phyloP scores from a whole-genome alignment of 2,329 filamentous ascomycete genomes.

The Colletotrichum truncatum region DNA sequence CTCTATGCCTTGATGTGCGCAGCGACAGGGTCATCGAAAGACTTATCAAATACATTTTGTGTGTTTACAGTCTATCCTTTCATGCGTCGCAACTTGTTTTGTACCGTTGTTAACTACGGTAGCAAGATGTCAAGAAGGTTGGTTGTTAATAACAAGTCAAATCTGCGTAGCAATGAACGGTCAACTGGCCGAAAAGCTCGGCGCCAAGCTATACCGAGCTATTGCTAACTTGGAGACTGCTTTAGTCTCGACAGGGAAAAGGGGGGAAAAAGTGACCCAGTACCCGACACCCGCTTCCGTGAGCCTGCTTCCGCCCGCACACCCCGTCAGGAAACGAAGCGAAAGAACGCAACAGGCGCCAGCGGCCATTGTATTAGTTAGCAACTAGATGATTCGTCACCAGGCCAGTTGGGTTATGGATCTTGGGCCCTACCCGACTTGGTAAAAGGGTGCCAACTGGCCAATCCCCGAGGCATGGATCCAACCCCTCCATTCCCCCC shows the following conservation, averaged over 20 bases:
- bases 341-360: background rate
- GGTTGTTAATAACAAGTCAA: too few species aligned
- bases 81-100: too few species aligned
- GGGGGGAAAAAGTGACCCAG: background rate
- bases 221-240: background rate
- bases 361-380: background rate
- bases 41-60: too few species aligned
- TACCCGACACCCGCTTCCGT: background rate
- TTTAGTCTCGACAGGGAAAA: background rate
- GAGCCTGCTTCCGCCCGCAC: background rate
- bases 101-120: too few species aligned
- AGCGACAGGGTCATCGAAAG: too few species aligned
- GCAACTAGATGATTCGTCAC: background rate
- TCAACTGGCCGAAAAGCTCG: background rate
- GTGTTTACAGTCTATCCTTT: too few species aligned
- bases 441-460: background rate
- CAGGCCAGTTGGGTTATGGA: background rate
- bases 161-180: background rate
- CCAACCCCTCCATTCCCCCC: background rate
- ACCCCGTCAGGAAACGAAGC: background rate
- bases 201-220: background rate
- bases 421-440: background rate
- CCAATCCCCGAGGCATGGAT: background rate
- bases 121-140: too few species aligned
- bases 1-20: too few species aligned